These are phyloP conservation scores for Ceratorhiza oryzae-sativae DNA, from an alignment of 1,284 basidiomycete species.

Conservation along the genomic window DNA sequence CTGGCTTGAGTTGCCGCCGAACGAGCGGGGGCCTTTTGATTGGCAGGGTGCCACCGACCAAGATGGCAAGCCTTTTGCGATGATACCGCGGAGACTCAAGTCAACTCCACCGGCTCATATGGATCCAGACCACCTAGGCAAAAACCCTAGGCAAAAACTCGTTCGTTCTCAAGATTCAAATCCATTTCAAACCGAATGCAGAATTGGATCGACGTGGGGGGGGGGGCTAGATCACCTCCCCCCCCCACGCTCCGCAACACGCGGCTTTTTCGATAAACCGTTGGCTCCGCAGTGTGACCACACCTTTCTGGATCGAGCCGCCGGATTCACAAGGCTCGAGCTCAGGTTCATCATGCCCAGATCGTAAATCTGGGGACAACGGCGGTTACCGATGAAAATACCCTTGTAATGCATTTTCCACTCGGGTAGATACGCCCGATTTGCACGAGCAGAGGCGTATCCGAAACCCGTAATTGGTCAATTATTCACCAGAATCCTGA, in stretches of 20 bases:
- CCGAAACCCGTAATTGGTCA: not conserved
- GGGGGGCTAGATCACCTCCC: too few species aligned
- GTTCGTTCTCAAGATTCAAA: not conserved
- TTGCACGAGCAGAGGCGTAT: not conserved
- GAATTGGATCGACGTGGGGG: not conserved
- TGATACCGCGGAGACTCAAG: not conserved
- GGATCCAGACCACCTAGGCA: not conserved
- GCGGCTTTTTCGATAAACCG: not conserved
- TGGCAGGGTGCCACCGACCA: not conserved
- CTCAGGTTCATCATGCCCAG: not conserved
- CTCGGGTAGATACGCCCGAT: not conserved
- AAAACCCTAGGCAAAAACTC: not conserved
- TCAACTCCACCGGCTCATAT: conserved; percentile 16
- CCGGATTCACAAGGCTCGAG: not conserved
- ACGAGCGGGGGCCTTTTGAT: not conserved
- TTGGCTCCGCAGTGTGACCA: not conserved
- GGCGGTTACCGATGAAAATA: not conserved
- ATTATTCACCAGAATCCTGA: not conserved
- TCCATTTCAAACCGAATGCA: not conserved
- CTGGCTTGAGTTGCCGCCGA: not conserved
- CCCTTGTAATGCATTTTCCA: not conserved
- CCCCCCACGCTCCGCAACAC: conserved; percentile 1
- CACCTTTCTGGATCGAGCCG: not conserved
- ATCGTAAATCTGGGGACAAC: not conserved
- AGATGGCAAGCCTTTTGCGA: not conserved